A percentile compares a stretch with the other conserved stretches of the same genome.
Conservation (phyloP, 2,329 filamentous ascomycete genomes). For the Colletotrichum lentis region DNA sequence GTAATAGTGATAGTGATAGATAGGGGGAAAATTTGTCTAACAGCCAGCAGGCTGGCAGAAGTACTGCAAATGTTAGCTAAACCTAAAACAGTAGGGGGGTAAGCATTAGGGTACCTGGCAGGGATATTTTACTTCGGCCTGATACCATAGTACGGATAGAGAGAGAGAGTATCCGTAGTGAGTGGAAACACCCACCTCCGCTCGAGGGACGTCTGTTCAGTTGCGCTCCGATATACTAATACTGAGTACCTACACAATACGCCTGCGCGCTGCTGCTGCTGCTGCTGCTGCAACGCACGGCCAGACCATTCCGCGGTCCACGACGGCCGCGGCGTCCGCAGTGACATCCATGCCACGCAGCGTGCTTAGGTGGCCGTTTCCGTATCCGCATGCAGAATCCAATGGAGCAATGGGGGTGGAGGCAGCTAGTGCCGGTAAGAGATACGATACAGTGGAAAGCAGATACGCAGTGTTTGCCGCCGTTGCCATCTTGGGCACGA, state of each 20-base stretch:
- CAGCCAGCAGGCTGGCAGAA: too few species aligned
- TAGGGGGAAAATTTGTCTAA: too few species aligned
- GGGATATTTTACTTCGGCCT: too few species aligned
- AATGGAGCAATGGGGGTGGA: constrained; percentile 18
- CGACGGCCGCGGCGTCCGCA: constrained; percentile 29
- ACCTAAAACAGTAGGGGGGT: too few species aligned
- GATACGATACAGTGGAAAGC: background rate
- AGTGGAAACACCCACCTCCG: constrained; percentile 6
- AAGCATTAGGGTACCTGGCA: too few species aligned
- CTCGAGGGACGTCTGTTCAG: constrained; percentile 16
- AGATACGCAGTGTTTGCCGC: constrained; percentile 3
- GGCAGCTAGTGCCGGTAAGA: constrained; percentile 12
- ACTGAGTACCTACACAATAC: too few species aligned
- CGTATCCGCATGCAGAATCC: constrained; percentile 34
- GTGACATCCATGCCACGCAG: constrained; percentile 21
- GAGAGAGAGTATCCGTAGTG: background rate
- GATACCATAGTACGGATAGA: too few species aligned
- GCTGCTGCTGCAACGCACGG: constrained; percentile 31
- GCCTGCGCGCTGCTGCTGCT: background rate
- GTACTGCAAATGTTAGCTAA: too few species aligned
- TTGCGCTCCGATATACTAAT: constrained; percentile 17
- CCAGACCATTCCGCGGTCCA: constrained; percentile 29
- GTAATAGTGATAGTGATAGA: too few species aligned
- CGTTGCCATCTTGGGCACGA: constrained; percentile 8
- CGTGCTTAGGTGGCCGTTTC: constrained; percentile 34